These are phyloP conservation scores for Garcia nutans DNA, from an alignment of 345 rosid genomes.

Conservation along the genomic window DNA sequence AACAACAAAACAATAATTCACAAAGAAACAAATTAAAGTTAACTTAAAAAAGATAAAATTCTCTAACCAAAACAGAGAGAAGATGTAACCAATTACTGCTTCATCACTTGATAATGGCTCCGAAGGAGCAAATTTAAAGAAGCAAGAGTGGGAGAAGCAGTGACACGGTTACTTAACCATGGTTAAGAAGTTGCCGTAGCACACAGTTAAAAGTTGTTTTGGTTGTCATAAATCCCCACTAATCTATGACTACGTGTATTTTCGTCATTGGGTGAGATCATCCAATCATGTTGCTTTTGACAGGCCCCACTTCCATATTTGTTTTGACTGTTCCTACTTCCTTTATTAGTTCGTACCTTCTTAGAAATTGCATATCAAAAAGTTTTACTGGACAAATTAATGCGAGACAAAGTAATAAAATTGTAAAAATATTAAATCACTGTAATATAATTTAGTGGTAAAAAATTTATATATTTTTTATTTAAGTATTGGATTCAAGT, in stretches of 20 bases:
- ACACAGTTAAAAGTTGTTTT: background rate
- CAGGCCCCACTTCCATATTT: no score
- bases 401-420: no score
- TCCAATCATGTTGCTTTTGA: background rate
- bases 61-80: background rate
- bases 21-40: background rate
- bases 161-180: conserved; percentile 4
- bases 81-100: background rate
- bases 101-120: background rate
- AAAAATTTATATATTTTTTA: no score
- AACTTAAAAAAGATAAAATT: background rate
- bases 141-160: background rate
- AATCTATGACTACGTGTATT: background rate
- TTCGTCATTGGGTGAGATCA: background rate
- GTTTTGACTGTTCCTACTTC: no score
- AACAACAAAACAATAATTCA: background rate
- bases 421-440: no score
- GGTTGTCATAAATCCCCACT: conserved; percentile 11
- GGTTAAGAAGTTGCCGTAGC: conserved; percentile 1
- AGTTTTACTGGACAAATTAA: no score
- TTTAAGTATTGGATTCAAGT: no score
- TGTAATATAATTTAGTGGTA: no score
- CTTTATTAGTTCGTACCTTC: background rate
- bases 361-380: background rate
- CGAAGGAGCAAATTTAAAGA: background rate